Percentiles rank a stretch among this genome's conserved stretches.
Conservation (phyloP, 2,329 filamentous ascomycete species). For the Paecilomyces fulvus region DNA sequence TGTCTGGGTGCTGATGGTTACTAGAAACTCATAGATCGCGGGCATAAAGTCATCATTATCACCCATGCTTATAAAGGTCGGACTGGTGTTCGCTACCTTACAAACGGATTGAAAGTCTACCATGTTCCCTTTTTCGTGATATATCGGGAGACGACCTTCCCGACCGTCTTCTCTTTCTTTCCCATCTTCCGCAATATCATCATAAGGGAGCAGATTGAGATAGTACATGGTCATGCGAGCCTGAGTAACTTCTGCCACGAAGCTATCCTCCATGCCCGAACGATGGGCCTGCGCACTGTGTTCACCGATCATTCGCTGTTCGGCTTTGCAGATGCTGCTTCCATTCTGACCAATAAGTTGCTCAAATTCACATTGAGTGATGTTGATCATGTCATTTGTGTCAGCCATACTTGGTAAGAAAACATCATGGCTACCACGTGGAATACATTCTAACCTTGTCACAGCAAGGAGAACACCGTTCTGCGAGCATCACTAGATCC, state of each 20-base stretch:
- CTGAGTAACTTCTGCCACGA: slow-evolving; percentile 91
- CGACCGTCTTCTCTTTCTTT: slow-evolving; percentile 97
- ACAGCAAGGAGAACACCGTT: slow-evolving; percentile 94
- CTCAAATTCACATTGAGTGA: slow-evolving; percentile 94
- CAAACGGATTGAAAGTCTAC: slow-evolving; percentile 96
- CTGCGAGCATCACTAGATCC: slow-evolving; percentile 89
- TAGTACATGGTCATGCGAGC: slow-evolving; percentile 94
- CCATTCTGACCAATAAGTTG: slow-evolving; percentile 93
- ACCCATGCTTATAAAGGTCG: slow-evolving; percentile 90
- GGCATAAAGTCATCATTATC: slow-evolving; percentile 96
- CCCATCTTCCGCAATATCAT: slow-evolving; percentile 96
- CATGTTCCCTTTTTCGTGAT: slow-evolving; percentile 94
- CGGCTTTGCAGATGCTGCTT: slow-evolving; percentile 91
- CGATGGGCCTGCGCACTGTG: slow-evolving; percentile 91
- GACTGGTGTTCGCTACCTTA: slow-evolving; percentile 87
- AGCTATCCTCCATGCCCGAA: slow-evolving; percentile 85
- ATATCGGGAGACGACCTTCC: slow-evolving; percentile 86
- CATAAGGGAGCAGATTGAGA: slow-evolving; percentile 88
- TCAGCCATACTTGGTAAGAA: slow-evolving; percentile 87
- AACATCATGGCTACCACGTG: not conserved
- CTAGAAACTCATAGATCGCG: slow-evolving; percentile 87
- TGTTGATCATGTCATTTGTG: slow-evolving; percentile 96
- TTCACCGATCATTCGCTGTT: slow-evolving; percentile 98
- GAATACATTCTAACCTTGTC: not conserved
- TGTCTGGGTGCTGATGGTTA: not conserved